Evolutionary conservation across 1,284 basidiomycete genomes (phyloP).

Genomic region (Heliocybe sulcata): DNA sequence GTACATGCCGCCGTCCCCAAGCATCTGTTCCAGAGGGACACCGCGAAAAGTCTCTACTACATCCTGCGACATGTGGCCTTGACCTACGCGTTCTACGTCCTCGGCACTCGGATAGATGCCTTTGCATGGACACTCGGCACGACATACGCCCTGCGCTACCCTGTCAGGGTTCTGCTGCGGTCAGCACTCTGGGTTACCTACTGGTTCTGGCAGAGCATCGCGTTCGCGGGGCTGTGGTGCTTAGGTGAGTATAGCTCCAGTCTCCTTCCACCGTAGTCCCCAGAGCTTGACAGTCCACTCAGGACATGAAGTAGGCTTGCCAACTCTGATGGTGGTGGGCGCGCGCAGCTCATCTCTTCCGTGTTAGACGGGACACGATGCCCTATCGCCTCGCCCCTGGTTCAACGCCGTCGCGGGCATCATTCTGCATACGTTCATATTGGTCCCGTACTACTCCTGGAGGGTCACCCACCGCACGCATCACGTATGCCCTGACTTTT

Average conservation of each 20-base stretch:
- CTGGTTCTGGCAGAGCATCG: slow-evolving; percentile 23
- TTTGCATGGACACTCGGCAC: background rate
- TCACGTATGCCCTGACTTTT: slow-evolving; percentile 13
- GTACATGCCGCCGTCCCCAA: slow-evolving; percentile 40
- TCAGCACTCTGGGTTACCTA: slow-evolving; percentile 19
- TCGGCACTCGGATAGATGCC: slow-evolving; percentile 16
- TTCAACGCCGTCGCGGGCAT: slow-evolving; percentile 23
- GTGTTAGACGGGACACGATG: slow-evolving; percentile 24
- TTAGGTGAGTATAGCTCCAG: slow-evolving; percentile 14
- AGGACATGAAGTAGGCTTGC: slow-evolving; percentile 19
- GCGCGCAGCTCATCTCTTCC: background rate
- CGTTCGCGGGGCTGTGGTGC: slow-evolving; percentile 20
- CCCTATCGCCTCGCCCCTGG: slow-evolving; percentile 14
- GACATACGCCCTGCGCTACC: background rate
- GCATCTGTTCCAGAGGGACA: slow-evolving; percentile 47
- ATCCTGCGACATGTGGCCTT: slow-evolving; percentile 28
- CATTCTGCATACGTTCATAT: slow-evolving; percentile 28
- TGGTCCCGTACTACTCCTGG: slow-evolving; percentile 46
- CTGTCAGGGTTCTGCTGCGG: slow-evolving; percentile 3
- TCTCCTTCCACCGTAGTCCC: background rate
- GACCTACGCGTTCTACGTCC: slow-evolving; percentile 14
- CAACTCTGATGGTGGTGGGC: slow-evolving; percentile 13
- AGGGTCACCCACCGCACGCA: slow-evolving; percentile 39
- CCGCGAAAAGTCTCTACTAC: slow-evolving; percentile 26
- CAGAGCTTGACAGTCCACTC: background rate